Base-by-base conservation (phyloP, 306 rosid species). In the Gastrolobium bilobum region DNA sequence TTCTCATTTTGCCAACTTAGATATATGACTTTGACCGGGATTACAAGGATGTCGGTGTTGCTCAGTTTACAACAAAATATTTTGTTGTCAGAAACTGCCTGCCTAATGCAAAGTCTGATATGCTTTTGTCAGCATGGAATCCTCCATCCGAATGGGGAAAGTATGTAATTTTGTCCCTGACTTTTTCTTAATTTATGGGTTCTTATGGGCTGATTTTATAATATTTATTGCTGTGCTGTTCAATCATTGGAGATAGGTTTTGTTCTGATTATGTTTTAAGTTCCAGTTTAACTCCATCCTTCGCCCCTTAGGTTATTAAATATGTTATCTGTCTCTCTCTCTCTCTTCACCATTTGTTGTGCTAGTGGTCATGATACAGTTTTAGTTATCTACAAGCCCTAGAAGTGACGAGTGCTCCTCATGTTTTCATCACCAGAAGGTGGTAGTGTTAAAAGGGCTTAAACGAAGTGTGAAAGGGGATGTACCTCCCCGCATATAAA, bases 51-150 rank as follows among this genome's bases (percentile, higher is more conserved):
- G 93, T 96, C 2, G 98, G 97, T 11, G 91, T 96, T 84, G 97
- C 94, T 73, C 97, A 85, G 82, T 93, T 96, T 79, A 96, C 96
- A 48, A 91, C 99, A 53, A 96, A 93, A 84, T 90, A 73, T 88
- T 90, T 96, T 89, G 97, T 96, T 68, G 89, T 96, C 77, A 89
- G 99, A 84, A 93, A 96, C 88, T 93, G 99, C 94, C 78, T 93
- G 59, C 91, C 85, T 10, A 81, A 86, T 87, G 98, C 90, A 50
- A 96, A 91, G 89, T 96, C 98, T 79, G 97, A 93, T 87, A 91
- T 90, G 98, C 97, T 96, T 86, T 87, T 96, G 84, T 91, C 99
- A 51, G 92, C 99, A 54, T 96, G 99, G 99, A 90, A 85, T 89
- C 93, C 98, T 90, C 99, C 97, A 34, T 39, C 71, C 1, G 98